Percentiles rank a stretch among this genome's conserved stretches.
phyloP scores from a whole-genome alignment of 2,329 filamentous ascomycete species.

The Penicillium sp. region DNA sequence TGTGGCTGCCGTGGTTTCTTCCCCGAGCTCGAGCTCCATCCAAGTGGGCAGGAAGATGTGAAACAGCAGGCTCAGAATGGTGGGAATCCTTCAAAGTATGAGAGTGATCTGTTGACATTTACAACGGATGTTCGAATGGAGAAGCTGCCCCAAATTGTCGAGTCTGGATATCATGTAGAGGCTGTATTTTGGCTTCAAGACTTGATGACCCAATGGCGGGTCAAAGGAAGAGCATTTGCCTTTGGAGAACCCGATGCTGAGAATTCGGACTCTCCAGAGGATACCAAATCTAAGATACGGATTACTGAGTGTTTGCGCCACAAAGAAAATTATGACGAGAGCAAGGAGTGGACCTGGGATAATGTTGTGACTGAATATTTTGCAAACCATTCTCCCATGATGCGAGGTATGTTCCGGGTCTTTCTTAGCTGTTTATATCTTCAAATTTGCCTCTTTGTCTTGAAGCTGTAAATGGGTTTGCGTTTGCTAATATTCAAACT shows the following conservation, averaged over 20 bases:
- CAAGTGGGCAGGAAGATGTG: constrained; percentile 71
- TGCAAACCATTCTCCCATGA: constrained; percentile 78
- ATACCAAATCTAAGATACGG: constrained; percentile 53
- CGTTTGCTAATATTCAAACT: background rate
- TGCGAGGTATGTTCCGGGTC: constrained; percentile 60
- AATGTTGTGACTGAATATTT: constrained; percentile 84
- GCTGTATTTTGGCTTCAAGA: constrained; percentile 78
- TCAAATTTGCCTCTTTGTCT: background rate
- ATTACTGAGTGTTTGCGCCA: constrained; percentile 60
- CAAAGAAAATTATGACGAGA: constrained; percentile 30
- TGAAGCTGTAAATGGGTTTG: background rate
- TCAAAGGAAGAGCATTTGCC: constrained; percentile 75
- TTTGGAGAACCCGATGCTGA: constrained; percentile 69
- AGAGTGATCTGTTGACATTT: constrained; percentile 77
- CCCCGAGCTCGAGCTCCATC: constrained; percentile 64
- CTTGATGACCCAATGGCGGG: constrained; percentile 76
- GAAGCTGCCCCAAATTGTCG: constrained; percentile 73
- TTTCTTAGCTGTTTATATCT: background rate
- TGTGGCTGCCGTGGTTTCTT: constrained; percentile 88
- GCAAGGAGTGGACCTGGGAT: constrained; percentile 69
- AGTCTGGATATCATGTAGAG: constrained; percentile 71
- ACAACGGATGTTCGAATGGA: constrained; percentile 88
- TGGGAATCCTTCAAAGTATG: constrained; percentile 67
- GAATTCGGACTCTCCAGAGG: constrained; percentile 24
- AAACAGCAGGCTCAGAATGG: constrained; percentile 35